Base-by-base conservation (phyloP, 2,329 filamentous ascomycete species). In the Xylariaceae sp. region DNA sequence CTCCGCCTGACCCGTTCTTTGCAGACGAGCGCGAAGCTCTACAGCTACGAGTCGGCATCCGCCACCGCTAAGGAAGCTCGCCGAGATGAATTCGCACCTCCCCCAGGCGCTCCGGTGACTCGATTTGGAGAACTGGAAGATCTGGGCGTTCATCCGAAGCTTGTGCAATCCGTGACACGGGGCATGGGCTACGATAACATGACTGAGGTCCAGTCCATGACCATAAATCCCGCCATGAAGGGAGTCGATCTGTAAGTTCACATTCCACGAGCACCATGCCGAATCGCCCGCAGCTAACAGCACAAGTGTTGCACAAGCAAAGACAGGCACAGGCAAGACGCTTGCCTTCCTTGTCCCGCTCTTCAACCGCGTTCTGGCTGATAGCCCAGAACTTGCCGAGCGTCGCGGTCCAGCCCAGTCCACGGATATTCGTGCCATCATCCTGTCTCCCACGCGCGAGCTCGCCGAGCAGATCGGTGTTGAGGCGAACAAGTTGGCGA, bases 301-400 rank as follows among this genome's bases (percentile, higher is more conserved):
- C 14, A 16, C 19, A 34, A 40, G 83, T 49, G 72, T 96, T 46
- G 92, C 90, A 29, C 92, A 96, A 65, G 92, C 92, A 39, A 94
- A 86, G 64, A 98, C 92, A 7, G 92, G 92, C 56, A 96, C 92
- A 4, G 92, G 92, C 56, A 98, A 98, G 65, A 98, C 92, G 0
- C 65, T 96, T 37, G 92, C 86, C 22, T 98, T 96, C 67, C 70
- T 98, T 16, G 63, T 96, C 5, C 92, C 92, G 32, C 68, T 88
- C 6, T 64, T 96, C 33, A 86, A 95, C 57, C 80, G 79, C 39
- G 83, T 94, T 52, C 65, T 94, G 40, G 58, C 62, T 14, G 62
- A 69, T 39, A 75, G 86, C 43, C 75, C 78, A 1, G 59, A 64
- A 0, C 70, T 93, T 21, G 76, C 72, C 33, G 56, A 64, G 23